A percentile compares a stretch with the other conserved stretches of the same genome.
phyloP scores from a whole-genome alignment of 352 stramenopile species.

The Phytopythium helicoides region DNA sequence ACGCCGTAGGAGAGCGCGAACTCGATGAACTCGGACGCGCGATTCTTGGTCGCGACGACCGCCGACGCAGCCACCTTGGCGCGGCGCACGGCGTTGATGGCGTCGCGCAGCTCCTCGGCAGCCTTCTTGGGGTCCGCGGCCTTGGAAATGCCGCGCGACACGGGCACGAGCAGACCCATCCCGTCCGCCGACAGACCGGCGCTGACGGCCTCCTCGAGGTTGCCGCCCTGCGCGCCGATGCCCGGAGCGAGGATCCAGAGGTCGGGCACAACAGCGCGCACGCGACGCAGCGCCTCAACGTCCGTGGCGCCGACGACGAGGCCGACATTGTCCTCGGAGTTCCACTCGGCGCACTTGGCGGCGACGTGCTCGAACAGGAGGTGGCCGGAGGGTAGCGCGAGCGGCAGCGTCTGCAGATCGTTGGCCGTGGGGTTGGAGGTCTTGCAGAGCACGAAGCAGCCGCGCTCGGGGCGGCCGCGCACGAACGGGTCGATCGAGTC shows the following conservation, averaged over 20 bases:
- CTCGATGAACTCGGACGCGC: conserved; percentile 95
- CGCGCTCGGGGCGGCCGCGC: conserved; percentile 76
- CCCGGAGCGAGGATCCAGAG: conserved; percentile 98
- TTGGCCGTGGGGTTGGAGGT: conserved; percentile 98
- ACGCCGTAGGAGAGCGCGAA: conserved; percentile 95
- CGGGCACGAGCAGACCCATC: conserved; percentile 94
- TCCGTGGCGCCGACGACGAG: conserved; percentile 98
- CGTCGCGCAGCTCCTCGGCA: conserved; percentile 89
- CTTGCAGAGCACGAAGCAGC: conserved; percentile 99
- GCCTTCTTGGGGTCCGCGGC: conserved; percentile 86
- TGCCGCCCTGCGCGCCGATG: conserved; percentile 92
- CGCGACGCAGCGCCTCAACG: conserved; percentile 85
- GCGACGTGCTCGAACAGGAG: conserved; percentile 91
- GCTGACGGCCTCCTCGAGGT: conserved; percentile 88
- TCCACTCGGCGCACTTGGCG: conserved; percentile 89
- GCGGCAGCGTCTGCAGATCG: conserved; percentile 92
- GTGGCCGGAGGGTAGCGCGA: conserved; percentile 24
- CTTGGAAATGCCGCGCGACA: conserved; percentile 96
- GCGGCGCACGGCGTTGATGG: conserved; percentile 92
- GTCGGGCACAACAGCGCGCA: conserved; percentile 79
- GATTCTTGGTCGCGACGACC: conserved; percentile 16
- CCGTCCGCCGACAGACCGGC: conserved; percentile 84
- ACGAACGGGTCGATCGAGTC: conserved; percentile 98
- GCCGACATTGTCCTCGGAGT: conserved; percentile 89
- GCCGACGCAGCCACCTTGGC: conserved; percentile 33